These are phyloP conservation scores for Melanomma pulvis-pyrius DNA, from an alignment of 495 filamentous ascomycete genomes.

Conservation along the genomic window DNA sequence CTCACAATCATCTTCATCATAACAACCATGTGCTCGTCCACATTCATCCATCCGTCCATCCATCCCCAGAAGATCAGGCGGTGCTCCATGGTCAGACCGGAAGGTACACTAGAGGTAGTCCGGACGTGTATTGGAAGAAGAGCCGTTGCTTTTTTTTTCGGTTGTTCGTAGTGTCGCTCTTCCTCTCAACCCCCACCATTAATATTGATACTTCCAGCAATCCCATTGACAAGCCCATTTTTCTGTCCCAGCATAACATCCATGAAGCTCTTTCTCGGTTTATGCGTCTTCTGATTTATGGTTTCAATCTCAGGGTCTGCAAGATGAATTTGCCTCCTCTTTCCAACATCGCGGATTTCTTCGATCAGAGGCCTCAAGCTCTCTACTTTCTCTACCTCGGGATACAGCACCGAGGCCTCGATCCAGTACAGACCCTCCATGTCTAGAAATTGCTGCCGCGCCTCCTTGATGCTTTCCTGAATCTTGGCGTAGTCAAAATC, in stretches of 20 bases:
- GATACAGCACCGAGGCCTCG: constrained; percentile 13
- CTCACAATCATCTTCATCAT: constrained; percentile 1
- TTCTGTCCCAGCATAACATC: constrained; percentile 12
- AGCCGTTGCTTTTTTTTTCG: too few relatives aligned
- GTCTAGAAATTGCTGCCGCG: constrained; percentile 33
- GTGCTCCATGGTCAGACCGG: neutral
- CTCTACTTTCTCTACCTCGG: constrained; percentile 26
- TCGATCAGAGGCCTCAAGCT: constrained; percentile 21
- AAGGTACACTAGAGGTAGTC: neutral
- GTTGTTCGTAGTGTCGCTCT: neutral
- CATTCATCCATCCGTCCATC: neutral
- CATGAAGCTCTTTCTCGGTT: constrained; percentile 35
- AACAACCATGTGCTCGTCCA: neutral
- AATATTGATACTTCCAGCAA: neutral
- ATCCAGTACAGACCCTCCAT: constrained; percentile 40
- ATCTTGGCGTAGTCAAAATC: constrained; percentile 34
- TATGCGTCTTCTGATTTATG: constrained; percentile 12
- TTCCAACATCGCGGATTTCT: constrained; percentile 19
- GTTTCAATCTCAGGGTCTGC: constrained; percentile 3
- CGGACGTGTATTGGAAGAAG: neutral
- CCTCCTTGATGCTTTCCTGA: constrained; percentile 28
- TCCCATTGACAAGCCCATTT: neutral
- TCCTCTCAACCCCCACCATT: neutral
- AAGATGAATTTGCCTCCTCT: constrained; percentile 21
- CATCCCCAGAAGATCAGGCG: neutral